These are phyloP conservation scores for Pleoardoris graminearum DNA, from an alignment of 2,329 filamentous ascomycete species.

Conservation along the genomic window DNA sequence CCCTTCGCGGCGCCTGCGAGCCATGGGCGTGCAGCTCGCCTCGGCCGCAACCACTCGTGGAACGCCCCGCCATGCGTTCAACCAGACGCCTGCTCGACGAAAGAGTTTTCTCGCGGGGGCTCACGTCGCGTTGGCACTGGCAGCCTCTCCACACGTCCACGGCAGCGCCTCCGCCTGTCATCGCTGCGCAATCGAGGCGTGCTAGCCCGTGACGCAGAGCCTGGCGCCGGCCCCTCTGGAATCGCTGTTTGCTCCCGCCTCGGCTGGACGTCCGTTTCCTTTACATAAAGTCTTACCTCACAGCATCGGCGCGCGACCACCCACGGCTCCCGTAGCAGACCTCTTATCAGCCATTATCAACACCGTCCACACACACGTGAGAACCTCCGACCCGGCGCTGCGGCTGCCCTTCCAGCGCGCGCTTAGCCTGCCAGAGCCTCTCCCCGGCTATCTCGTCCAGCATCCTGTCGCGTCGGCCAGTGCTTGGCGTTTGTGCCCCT, in stretches of 20 bases:
- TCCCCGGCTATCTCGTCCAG: constrained; percentile 17
- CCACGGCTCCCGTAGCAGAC: constrained; percentile 31
- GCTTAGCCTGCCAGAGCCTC: constrained; percentile 44
- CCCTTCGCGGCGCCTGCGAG: background rate
- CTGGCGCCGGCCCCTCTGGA: constrained; percentile 37
- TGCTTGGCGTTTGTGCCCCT: constrained; percentile 44
- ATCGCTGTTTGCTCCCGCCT: constrained; percentile 28
- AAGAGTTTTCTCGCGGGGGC: constrained; percentile 9
- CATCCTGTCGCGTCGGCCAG: constrained; percentile 38
- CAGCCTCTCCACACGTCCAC: constrained; percentile 10
- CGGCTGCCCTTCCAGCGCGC: constrained; percentile 40
- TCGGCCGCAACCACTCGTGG: background rate
- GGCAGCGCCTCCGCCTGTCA: constrained; percentile 14
- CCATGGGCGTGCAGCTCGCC: background rate
- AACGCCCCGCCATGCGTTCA: background rate
- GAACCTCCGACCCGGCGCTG: constrained; percentile 37
- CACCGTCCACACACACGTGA: constrained; percentile 42
- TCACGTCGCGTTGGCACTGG: constrained; percentile 13
- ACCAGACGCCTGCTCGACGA: constrained; percentile 1
- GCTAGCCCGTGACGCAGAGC: constrained; percentile 15
- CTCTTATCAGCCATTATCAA: constrained; percentile 53
- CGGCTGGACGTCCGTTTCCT: constrained; percentile 47
- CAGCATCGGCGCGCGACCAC: constrained; percentile 46
- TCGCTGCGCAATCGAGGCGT: constrained; percentile 8
- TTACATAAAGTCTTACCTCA: constrained; percentile 56